Conservation (phyloP, 2,329 filamentous ascomycete genomes). For the Penicillium expansum region DNA sequence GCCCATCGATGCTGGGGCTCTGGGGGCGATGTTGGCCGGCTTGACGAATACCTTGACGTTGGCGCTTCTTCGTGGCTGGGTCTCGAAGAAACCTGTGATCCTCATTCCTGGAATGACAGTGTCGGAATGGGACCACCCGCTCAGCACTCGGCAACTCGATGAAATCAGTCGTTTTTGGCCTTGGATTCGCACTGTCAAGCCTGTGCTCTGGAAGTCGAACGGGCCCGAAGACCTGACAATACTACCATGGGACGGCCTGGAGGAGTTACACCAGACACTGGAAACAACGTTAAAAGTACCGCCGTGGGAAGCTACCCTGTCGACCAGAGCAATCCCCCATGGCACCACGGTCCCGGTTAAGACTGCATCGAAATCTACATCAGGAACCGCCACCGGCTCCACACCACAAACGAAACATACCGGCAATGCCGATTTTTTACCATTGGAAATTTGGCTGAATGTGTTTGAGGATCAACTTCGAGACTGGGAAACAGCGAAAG, state of each 20-base stretch:
- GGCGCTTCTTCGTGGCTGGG: slow-evolving; percentile 80
- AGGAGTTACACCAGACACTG: slow-evolving; percentile 33
- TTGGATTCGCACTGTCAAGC: slow-evolving; percentile 78
- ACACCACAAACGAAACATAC: slow-evolving; percentile 20
- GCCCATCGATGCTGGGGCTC: slow-evolving; percentile 77
- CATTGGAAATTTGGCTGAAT: slow-evolving; percentile 84
- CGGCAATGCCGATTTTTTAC: slow-evolving; percentile 50
- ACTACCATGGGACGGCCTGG: slow-evolving; percentile 51
- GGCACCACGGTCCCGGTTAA: slow-evolving; percentile 8
- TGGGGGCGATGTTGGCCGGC: slow-evolving; percentile 84
- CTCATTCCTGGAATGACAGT: slow-evolving; percentile 86
- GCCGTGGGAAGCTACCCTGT: slow-evolving; percentile 15
- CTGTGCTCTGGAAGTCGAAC: slow-evolving; percentile 79
- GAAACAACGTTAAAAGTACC: slow-evolving; percentile 30
- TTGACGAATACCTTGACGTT: slow-evolving; percentile 77
- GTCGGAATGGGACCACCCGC: slow-evolving; percentile 85
- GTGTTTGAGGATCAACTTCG: slow-evolving; percentile 73
- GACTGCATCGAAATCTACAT: slow-evolving; percentile 25
- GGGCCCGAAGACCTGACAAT: slow-evolving; percentile 50
- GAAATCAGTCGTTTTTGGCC: slow-evolving; percentile 82
- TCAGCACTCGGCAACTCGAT: slow-evolving; percentile 81
- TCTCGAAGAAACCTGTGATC: slow-evolving; percentile 78
- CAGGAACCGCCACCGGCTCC: slow-evolving; percentile 36
- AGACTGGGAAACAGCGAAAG: slow-evolving; percentile 87
- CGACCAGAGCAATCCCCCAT: slow-evolving; percentile 15